phyloP scores from a whole-genome alignment of 1,284 basidiomycete species.

The Xerocomus subilludens region DNA sequence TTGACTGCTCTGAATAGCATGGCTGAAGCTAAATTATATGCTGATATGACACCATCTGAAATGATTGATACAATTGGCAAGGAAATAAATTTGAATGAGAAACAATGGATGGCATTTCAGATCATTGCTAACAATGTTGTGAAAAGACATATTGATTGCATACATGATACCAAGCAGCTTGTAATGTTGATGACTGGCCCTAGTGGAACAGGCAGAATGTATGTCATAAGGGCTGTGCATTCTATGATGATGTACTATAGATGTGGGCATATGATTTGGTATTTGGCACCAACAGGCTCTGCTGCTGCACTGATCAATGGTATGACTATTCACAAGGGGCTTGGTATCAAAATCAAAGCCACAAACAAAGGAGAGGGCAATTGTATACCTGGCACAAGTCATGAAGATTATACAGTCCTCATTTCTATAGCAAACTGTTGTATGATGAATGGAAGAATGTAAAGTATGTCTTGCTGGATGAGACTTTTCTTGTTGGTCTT shows the following conservation, averaged over 20 bases:
- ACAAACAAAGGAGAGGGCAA: neutral
- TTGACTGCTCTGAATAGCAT: too few relatives aligned
- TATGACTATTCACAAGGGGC: conserved; percentile 13
- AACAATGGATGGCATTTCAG: neutral
- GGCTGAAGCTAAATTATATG: too few relatives aligned
- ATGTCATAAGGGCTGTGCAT: conserved; percentile 6
- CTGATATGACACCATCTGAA: too few relatives aligned
- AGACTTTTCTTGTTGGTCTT: neutral
- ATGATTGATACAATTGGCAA: too few relatives aligned
- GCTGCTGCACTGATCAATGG: conserved; percentile 20
- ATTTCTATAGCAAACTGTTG: too few relatives aligned
- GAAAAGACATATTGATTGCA: neutral
- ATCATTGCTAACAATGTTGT: conserved; percentile 18
- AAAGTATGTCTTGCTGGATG: neutral
- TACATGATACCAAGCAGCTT: neutral
- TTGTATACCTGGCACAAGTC: neutral
- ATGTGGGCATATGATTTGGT: conserved; percentile 6
- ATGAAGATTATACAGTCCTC: neutral
- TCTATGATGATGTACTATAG: neutral
- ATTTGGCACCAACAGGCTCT: conserved; percentile 3
- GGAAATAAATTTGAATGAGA: neutral
- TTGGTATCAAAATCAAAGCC: conserved; percentile 21
- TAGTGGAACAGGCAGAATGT: conserved; percentile 7
- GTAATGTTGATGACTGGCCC: conserved; percentile 22
- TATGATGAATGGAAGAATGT: conserved; percentile 29